Evolutionary conservation across 2,329 filamentous ascomycete genomes (phyloP).

Genomic region (Cryphonectria japonica): DNA sequence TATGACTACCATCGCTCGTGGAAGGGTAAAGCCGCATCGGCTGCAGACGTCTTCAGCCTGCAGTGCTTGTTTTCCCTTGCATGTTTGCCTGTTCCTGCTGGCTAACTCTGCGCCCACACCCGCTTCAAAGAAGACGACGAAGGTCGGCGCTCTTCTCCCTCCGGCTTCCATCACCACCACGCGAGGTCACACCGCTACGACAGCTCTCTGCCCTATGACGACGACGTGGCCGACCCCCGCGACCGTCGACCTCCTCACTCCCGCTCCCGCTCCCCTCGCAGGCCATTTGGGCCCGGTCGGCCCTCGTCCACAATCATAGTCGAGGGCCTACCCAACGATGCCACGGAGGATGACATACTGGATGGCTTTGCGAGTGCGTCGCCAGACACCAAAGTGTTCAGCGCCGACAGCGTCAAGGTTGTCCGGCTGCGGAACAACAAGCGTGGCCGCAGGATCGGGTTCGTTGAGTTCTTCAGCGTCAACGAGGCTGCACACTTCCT

Average conservation of each 20-base stretch:
- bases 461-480: conserved; percentile 46
- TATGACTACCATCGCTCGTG: conserved; percentile 50
- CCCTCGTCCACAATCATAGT: conserved; percentile 49
- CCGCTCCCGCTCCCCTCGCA: conserved; percentile 24
- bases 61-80: conserved; percentile 13
- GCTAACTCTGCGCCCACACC: conserved; percentile 24
- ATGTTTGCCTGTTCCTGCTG: conserved; percentile 11
- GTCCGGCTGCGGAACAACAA: conserved; percentile 31
- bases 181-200: conserved; percentile 20
- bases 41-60: conserved; percentile 17
- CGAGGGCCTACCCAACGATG: conserved; percentile 54
- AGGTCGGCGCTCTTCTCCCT: conserved; percentile 4
- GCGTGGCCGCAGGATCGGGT: conserved; percentile 40
- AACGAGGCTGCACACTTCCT: conserved; percentile 45
- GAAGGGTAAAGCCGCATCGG: conserved; percentile 44
- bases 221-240: conserved; percentile 23
- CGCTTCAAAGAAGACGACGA: conserved; percentile 27
- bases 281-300: conserved; percentile 22
- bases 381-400: conserved; percentile 27
- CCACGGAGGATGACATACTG: conserved; percentile 50
- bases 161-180: conserved; percentile 11
- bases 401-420: conserved; percentile 28
- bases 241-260: conserved; percentile 1
- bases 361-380: conserved; percentile 31
- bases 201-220: conserved; percentile 28